Evolutionary conservation across 129 eudicot genomes (phyloP).

Genomic region (Apium graveolens): DNA sequence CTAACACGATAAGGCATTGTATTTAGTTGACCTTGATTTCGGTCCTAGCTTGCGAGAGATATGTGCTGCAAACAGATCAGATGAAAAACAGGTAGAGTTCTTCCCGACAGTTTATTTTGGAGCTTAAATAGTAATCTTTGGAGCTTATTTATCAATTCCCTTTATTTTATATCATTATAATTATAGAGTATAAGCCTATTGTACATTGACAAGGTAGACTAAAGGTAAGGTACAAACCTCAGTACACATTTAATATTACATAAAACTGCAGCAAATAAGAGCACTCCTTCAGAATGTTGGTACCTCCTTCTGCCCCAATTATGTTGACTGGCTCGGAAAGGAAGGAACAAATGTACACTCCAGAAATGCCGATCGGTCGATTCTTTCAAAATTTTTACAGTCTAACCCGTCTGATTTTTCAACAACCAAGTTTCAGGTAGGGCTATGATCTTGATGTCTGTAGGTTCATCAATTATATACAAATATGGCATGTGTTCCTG

Average conservation of each 20-base stretch:
- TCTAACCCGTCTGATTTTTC: conserved; percentile 72
- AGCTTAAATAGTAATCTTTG: too few species aligned
- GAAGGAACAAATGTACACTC: conserved; percentile 48
- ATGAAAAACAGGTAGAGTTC: conserved; percentile 73
- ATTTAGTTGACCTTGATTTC: conserved; percentile 45
- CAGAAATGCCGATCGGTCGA: conserved; percentile 57
- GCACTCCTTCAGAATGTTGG: conserved; percentile 84
- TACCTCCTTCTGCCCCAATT: conserved; percentile 70
- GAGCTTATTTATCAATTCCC: too few species aligned
- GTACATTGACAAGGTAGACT: conserved; percentile 9
- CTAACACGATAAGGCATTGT: conserved; percentile 8
- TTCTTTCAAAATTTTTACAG: conserved; percentile 69
- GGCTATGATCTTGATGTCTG: conserved; percentile 6
- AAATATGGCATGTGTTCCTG: not conserved
- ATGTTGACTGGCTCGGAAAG: conserved; percentile 79
- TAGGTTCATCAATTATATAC: not conserved
- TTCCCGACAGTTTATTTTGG: not conserved
- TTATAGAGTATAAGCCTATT: conserved; percentile 5
- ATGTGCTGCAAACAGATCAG: conserved; percentile 85
- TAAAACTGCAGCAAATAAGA: conserved; percentile 73
- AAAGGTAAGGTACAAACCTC: not conserved
- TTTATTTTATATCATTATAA: not conserved
- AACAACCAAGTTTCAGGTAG: conserved; percentile 73
- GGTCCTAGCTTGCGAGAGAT: conserved; percentile 80
- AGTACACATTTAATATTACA: not conserved